A percentile compares a stretch with the other conserved stretches of the same genome.
phyloP scores from a whole-genome alignment of 139 green algal genomes.

The Tetratostichococcus sp. region DNA sequence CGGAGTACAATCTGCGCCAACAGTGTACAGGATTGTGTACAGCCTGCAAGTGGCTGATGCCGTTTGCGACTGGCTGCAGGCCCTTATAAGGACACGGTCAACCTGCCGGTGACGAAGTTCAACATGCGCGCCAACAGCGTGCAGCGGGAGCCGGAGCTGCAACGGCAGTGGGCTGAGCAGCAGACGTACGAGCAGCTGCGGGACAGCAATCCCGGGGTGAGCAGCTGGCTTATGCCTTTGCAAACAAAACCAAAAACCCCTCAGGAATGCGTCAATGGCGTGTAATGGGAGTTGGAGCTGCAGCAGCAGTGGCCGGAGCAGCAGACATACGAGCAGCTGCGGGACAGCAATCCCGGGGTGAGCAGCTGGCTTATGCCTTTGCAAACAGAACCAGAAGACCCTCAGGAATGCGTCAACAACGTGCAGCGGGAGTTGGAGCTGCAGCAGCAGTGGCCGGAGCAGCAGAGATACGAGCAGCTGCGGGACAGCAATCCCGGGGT shows the following conservation, averaged over 20 bases:
- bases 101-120: constrained; percentile 90
- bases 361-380: neutral
- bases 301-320: constrained; percentile 86
- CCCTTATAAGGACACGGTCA: constrained; percentile 83
- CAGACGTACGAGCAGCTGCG: constrained; percentile 68
- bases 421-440: constrained; percentile 89
- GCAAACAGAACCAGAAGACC: too few relatives aligned
- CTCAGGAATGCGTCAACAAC: constrained; percentile 91
- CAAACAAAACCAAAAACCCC: too few relatives aligned
- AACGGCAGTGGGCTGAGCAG: constrained; percentile 82
- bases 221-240: neutral
- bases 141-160: constrained; percentile 90
- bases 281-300: constrained; percentile 88
- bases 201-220: constrained; percentile 40
- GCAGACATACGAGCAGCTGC: constrained; percentile 68
- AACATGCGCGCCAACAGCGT: constrained; percentile 90
- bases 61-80: too few relatives aligned
- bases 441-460: constrained; percentile 84
- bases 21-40: too few relatives aligned
- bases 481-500: constrained; percentile 41
- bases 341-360: constrained; percentile 41
- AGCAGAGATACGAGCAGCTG: constrained; percentile 70
- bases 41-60: neutral
- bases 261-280: constrained; percentile 89
- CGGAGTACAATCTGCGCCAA: too few relatives aligned